Evolutionary conservation across 2,329 filamentous ascomycete genomes (phyloP).

Genomic region (Diaporthe caulivora): DNA sequence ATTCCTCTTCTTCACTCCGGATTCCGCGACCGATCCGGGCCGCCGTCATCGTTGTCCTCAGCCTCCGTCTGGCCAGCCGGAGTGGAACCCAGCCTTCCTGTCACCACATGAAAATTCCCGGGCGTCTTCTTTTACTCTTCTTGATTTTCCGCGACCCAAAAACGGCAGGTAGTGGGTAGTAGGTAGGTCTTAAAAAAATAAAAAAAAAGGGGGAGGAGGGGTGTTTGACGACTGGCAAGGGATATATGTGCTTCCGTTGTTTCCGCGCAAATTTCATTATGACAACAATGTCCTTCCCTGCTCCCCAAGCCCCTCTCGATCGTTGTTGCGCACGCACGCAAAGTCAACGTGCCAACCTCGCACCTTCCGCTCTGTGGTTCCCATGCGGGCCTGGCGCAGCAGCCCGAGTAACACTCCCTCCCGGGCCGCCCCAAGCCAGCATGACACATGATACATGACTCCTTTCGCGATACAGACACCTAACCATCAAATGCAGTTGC

Average conservation of each 20-base stretch:
- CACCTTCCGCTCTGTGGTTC: slow-evolving; percentile 6
- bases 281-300: slow-evolving; percentile 35
- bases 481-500: slow-evolving; percentile 34
- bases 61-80: neutral
- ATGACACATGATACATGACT: slow-evolving; percentile 33
- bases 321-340: slow-evolving; percentile 16
- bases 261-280: slow-evolving; percentile 39
- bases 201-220: neutral
- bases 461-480: slow-evolving; percentile 35
- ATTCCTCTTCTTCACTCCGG: neutral
- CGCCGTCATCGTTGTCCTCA: neutral
- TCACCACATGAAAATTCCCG: neutral
- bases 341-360: neutral
- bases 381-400: slow-evolving; percentile 15
- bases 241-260: slow-evolving; percentile 41
- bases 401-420: neutral
- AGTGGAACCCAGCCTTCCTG: neutral
- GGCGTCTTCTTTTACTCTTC: neutral
- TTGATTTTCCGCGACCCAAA: neutral
- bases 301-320: slow-evolving; percentile 11
- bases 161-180: neutral
- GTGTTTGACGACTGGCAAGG: slow-evolving; percentile 34
- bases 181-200: neutral
- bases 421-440: neutral
- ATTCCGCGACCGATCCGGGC: neutral